phyloP scores from a whole-genome alignment of 495 filamentous ascomycete species.

The Lichenothelia convexa region DNA sequence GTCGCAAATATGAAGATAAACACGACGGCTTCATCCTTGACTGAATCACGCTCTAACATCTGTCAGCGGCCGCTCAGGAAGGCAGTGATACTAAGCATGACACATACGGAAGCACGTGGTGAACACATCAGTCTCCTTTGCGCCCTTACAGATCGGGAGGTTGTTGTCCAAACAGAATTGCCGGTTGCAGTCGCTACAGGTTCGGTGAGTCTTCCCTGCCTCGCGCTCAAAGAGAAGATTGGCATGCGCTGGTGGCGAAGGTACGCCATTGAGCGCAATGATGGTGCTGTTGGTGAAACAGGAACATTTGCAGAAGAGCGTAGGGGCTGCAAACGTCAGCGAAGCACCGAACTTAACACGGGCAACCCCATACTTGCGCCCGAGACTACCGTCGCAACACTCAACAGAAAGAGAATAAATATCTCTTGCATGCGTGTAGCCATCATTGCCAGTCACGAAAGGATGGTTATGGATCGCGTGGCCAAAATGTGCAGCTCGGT shows the following conservation, averaged over 20 bases:
- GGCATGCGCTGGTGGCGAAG: not conserved
- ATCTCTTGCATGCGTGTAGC: too few species aligned
- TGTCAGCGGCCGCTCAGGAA: not conserved
- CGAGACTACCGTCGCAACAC: too few species aligned
- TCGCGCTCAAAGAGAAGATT: slow-evolving; percentile 1
- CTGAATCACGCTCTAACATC: slow-evolving; percentile 54
- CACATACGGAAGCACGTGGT: slow-evolving; percentile 73
- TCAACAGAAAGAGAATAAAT: too few species aligned
- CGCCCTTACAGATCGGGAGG: slow-evolving; percentile 68
- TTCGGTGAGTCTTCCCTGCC: slow-evolving; percentile 19
- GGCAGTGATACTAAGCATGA: not conserved
- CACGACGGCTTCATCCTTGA: slow-evolving; percentile 79
- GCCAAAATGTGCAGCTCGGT: too few species aligned
- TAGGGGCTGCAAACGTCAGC: slow-evolving; percentile 27
- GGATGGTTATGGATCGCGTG: too few species aligned
- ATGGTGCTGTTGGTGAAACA: slow-evolving; percentile 86
- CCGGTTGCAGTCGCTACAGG: slow-evolving; percentile 76
- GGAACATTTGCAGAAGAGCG: slow-evolving; percentile 95
- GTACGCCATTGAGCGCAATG: slow-evolving; percentile 41
- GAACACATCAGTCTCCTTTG: slow-evolving; percentile 70
- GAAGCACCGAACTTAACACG: too few species aligned
- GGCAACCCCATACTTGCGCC: too few species aligned
- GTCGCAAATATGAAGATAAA: slow-evolving; percentile 84
- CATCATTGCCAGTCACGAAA: too few species aligned
- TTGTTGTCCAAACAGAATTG: slow-evolving; percentile 76